Conservation (phyloP, 1,139 yeast genomes). For the Magnusiomyces ingens region DNA sequence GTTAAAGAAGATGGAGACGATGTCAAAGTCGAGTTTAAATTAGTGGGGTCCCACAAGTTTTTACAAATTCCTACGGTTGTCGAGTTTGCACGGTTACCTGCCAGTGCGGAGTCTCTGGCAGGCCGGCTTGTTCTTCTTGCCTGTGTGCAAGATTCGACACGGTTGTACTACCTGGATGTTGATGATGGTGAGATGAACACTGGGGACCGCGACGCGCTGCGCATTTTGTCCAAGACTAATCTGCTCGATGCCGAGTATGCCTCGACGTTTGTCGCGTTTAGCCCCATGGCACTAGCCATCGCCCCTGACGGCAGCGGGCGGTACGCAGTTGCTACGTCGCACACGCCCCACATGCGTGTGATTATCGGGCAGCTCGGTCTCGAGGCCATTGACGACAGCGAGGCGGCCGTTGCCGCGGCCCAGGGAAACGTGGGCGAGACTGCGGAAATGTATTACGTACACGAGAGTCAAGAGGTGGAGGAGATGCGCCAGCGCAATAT, state of each 20-base stretch:
- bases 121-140: constrained; percentile 2
- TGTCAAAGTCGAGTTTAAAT: constrained; percentile 4
- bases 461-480: background rate
- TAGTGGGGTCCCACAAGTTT: constrained; percentile 8
- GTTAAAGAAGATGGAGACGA: background rate
- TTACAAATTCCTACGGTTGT: constrained; percentile 13
- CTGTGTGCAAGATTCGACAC: constrained; percentile 14
- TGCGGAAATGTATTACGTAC: background rate
- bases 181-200: background rate
- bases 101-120: background rate
- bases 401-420: too few species aligned
- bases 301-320: constrained; percentile 7
- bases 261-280: constrained; percentile 11
- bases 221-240: constrained; percentile 6
- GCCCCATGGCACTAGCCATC: constrained; percentile 10
- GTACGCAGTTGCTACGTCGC: constrained; percentile 13
- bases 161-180: constrained; percentile 1
- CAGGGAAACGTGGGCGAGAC: too few species aligned
- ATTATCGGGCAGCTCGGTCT: constrained; percentile 7
- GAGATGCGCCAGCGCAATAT: background rate
- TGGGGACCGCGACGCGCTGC: background rate
- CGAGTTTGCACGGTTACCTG: constrained; percentile 5
- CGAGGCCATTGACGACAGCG: background rate
- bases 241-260: constrained; percentile 9
- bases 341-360: constrained; percentile 12